Base-by-base conservation (phyloP, 768 basidiomycete species). In the Hericium erinaceus region DNA sequence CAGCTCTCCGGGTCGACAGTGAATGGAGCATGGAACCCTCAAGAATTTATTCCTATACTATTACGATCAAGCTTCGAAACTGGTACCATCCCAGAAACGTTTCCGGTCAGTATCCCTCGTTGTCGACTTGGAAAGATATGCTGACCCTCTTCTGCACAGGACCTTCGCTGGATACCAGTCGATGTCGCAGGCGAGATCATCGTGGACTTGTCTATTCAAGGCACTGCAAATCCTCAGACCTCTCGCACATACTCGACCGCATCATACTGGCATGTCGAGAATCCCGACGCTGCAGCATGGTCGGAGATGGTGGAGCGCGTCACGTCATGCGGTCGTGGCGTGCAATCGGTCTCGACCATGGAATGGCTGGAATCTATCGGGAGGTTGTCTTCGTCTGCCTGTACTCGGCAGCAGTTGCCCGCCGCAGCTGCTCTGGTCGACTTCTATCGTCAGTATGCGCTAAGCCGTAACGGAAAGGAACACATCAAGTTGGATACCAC, bases 41-140 rank as follows among this genome's bases (percentile, higher is more conserved):
- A n/a, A 15, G 44, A 18, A 20, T 46, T 18, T 6, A 46, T 46
- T 2, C 44, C 44, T 1, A 46, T 46, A 2, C 7, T 46, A 15
- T 6, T 46, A 20, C 44, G 44, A 11, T 46, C 44, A 20, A 46
- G 44, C 44, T 46, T 46, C 5, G 44, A n/a, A 10, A 46, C 5
- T 7, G 44, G 44, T 20, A 46, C 44, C 18, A 18, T 46, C 44
- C 44, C 44, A 3, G 44, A 46, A 2, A 2, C 2, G 2, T 20
- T 46, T 20, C 44, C 44, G 1, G 44, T 33, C 33, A 33, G 33
- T 2, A 2, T 33, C 0, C 7, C 2, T 33, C 33, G 33, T 33
- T 10, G 0, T 1, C 9, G 0, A 33, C 1, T 33, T 1, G 33
- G 0, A 33, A 33, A 2, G 5, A 33, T 1, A 0, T 33, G 33